These are phyloP conservation scores for Ogataea pini DNA, from an alignment of 805 yeast species.

Conservation along the genomic window DNA sequence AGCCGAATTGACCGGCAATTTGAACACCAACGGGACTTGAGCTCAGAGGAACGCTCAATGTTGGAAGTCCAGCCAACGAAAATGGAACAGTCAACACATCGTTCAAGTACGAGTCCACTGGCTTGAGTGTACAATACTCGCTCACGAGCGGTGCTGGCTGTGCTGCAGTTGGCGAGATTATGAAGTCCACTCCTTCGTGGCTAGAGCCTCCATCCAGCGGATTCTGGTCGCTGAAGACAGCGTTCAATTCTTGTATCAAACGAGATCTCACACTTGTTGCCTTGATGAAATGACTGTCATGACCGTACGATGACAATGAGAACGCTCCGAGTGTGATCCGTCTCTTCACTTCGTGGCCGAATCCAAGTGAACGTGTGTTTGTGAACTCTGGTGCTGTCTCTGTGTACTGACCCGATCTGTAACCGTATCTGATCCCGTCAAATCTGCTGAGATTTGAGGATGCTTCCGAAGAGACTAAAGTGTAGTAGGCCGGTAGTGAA, in stretches of 20 bases:
- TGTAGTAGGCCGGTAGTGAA: conserved; percentile 80
- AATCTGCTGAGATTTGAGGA: conserved; percentile 86
- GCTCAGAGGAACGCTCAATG: conserved; percentile 66
- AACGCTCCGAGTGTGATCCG: conserved; percentile 86
- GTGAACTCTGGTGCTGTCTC: conserved; percentile 43
- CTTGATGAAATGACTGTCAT: conserved; percentile 67
- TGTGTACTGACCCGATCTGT: conserved; percentile 38
- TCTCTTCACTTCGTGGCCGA: conserved; percentile 82
- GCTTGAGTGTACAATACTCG: conserved; percentile 25
- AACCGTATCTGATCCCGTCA: conserved; percentile 89
- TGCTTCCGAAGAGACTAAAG: conserved; percentile 91
- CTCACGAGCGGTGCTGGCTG: conserved; percentile 46
- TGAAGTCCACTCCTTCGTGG: conserved; percentile 58
- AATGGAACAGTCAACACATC: conserved; percentile 90
- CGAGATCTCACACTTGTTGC: conserved; percentile 69
- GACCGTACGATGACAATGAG: conserved; percentile 76
- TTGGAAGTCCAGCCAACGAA: conserved; percentile 88
- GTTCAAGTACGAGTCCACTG: conserved; percentile 67
- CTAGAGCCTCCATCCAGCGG: conserved; percentile 30
- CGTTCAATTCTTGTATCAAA: conserved; percentile 66
- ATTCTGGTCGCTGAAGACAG: conserved; percentile 56
- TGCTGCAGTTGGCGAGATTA: conserved; percentile 73
- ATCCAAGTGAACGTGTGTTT: conserved; percentile 61
- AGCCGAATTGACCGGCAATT: conserved; percentile 82
- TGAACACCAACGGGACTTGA: conserved; percentile 66